These are phyloP conservation scores for Aspergillus quadrilineatus DNA, from an alignment of 2,329 filamentous ascomycete species.

Conservation along the genomic window DNA sequence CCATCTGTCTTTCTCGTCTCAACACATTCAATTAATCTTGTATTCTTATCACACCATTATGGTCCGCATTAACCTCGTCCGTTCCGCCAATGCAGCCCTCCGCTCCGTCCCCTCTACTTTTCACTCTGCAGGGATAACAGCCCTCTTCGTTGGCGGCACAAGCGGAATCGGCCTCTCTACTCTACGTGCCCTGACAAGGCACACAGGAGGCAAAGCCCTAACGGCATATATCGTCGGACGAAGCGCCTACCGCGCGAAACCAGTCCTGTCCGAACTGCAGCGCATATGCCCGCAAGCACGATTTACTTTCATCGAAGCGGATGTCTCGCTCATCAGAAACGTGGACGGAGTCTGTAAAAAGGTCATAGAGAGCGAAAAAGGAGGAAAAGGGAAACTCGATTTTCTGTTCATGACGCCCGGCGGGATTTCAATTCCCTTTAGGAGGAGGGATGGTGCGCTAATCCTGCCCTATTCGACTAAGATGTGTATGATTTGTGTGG, in stretches of 20 bases:
- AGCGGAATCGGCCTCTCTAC: slow-evolving; percentile 55
- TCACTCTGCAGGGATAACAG: slow-evolving; percentile 36
- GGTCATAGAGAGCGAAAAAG: slow-evolving; percentile 36
- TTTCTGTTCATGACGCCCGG: slow-evolving; percentile 30
- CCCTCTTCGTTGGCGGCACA: slow-evolving; percentile 56
- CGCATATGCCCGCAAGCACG: slow-evolving; percentile 45
- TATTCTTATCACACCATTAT: slow-evolving; percentile 17
- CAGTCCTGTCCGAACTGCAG: slow-evolving; percentile 45
- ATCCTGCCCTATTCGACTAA: not conserved
- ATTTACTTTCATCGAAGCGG: slow-evolving; percentile 50
- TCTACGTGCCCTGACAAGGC: slow-evolving; percentile 47
- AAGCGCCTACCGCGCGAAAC: slow-evolving; percentile 32
- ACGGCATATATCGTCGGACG: slow-evolving; percentile 56
- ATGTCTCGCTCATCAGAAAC: slow-evolving; percentile 52
- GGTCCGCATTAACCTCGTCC: slow-evolving; percentile 34
- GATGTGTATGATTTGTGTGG: not conserved
- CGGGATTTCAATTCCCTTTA: slow-evolving; percentile 8
- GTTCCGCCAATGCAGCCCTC: slow-evolving; percentile 41
- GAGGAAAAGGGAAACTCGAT: slow-evolving; percentile 18
- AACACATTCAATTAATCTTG: not conserved
- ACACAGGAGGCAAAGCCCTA: slow-evolving; percentile 36
- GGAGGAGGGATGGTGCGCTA: slow-evolving; percentile 12
- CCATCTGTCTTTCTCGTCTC: not conserved
- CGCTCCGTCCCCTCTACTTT: not conserved
- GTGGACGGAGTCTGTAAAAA: slow-evolving; percentile 51